phyloP scores from a whole-genome alignment of 225 moss, liverwort and hornwort genomes.

The Sphagnum contortum region DNA sequence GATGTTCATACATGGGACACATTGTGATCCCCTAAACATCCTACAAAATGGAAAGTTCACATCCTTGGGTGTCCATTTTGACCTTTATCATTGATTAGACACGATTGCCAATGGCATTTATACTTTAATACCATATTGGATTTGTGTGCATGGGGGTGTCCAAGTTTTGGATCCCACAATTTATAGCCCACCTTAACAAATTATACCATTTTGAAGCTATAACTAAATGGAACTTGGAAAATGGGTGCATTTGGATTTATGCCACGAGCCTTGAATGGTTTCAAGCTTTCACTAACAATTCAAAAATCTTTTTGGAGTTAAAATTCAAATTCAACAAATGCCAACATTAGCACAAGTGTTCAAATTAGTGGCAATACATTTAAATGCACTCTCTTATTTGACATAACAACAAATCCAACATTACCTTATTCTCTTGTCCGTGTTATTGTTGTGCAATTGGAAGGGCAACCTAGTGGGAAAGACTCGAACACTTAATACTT shows the following conservation, averaged over 20 bases:
- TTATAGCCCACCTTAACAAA: constrained; percentile 20
- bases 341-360: constrained; percentile 19
- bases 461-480: constrained; percentile 11
- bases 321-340: constrained; percentile 8
- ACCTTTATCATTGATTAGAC: constrained; percentile 20
- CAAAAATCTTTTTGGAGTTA: constrained; percentile 22
- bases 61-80: constrained; percentile 7
- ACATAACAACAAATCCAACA: constrained; percentile 37
- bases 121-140: constrained; percentile 30
- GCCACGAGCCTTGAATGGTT: not conserved
- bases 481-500: constrained; percentile 1
- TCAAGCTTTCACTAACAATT: constrained; percentile 26
- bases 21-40: too few species aligned
- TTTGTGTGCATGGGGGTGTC: constrained; percentile 51
- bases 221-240: constrained; percentile 28
- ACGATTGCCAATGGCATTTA: constrained; percentile 29
- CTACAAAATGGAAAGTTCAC: constrained; percentile 37
- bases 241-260: constrained; percentile 24
- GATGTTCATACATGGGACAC: not conserved
- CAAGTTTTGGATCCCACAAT: constrained; percentile 30
- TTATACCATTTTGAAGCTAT: constrained; percentile 12
- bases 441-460: constrained; percentile 6
- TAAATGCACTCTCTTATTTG: constrained; percentile 42
- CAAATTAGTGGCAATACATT: not conserved
- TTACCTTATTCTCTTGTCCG: not conserved